Evolutionary conservation across 805 yeast genomes (phyloP).

Genomic region (Myxozyma kluyveri): DNA sequence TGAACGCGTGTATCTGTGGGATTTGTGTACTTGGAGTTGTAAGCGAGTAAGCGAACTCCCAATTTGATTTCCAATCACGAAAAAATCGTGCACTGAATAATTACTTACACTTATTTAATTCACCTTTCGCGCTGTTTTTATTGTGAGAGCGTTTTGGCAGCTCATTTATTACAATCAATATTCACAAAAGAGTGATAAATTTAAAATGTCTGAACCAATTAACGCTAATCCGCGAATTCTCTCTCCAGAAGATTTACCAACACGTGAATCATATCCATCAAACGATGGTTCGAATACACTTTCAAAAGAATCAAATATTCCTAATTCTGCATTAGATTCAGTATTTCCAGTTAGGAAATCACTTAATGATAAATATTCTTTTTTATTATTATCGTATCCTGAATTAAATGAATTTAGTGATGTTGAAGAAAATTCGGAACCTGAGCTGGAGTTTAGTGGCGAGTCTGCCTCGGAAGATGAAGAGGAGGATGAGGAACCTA

Average conservation of each 20-base stretch:
- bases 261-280: slow-evolving; percentile 47
- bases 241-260: slow-evolving; percentile 74
- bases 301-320: background rate
- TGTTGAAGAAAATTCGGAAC: slow-evolving; percentile 6
- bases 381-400: slow-evolving; percentile 30
- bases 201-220: slow-evolving; percentile 69
- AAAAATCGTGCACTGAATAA: too few relatives aligned
- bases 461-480: slow-evolving; percentile 30
- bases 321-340: slow-evolving; percentile 22
- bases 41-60: too few relatives aligned
- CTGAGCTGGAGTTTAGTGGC: slow-evolving; percentile 20
- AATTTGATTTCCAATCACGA: too few relatives aligned
- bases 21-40: too few relatives aligned
- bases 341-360: slow-evolving; percentile 9
- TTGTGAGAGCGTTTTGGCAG: too few relatives aligned
- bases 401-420: slow-evolving; percentile 36
- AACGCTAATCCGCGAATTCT: slow-evolving; percentile 89
- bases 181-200: too few relatives aligned
- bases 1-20: too few relatives aligned
- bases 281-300: slow-evolving; percentile 3
- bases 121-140: too few relatives aligned
- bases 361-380: slow-evolving; percentile 10
- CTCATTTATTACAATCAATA: too few relatives aligned
- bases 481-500: slow-evolving; percentile 47
- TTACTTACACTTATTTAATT: too few relatives aligned